Conservation (phyloP, 2,329 filamentous ascomycete species). For the Trichoderma guizhouense region DNA sequence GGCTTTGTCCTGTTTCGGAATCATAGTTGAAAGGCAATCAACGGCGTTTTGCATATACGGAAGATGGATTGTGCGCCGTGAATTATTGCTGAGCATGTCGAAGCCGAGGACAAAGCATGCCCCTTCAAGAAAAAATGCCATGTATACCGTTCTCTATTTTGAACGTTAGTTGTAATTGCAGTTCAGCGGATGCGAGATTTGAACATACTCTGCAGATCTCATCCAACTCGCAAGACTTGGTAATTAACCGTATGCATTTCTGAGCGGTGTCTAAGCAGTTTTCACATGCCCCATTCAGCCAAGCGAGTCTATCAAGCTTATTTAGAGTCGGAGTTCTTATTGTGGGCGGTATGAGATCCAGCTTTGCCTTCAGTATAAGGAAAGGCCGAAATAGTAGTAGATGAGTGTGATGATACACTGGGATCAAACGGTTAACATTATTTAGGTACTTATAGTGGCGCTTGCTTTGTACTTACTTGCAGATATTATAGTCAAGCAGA, state of each 20-base stretch:
- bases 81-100: background rate
- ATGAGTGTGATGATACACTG: background rate
- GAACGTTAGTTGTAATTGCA: background rate
- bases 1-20: background rate
- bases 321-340: background rate
- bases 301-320: background rate
- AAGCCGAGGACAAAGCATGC: background rate
- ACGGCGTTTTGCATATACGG: background rate
- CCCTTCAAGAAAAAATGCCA: background rate
- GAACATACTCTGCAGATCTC: background rate
- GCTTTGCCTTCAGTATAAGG: background rate
- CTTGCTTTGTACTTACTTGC: background rate
- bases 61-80: background rate
- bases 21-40: background rate
- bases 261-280: background rate
- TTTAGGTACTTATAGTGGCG: rapidly evolving
- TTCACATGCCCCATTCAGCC: background rate
- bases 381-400: background rate
- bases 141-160: background rate
- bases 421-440: background rate
- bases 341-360: background rate
- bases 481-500: background rate
- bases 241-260: background rate
- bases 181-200: background rate
- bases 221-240: background rate